A percentile compares a stretch with the other conserved stretches of the same genome.
These are phyloP conservation scores for Gyromitra esculenta DNA, from an alignment of 2,329 filamentous ascomycete genomes.

Conservation along the genomic window DNA sequence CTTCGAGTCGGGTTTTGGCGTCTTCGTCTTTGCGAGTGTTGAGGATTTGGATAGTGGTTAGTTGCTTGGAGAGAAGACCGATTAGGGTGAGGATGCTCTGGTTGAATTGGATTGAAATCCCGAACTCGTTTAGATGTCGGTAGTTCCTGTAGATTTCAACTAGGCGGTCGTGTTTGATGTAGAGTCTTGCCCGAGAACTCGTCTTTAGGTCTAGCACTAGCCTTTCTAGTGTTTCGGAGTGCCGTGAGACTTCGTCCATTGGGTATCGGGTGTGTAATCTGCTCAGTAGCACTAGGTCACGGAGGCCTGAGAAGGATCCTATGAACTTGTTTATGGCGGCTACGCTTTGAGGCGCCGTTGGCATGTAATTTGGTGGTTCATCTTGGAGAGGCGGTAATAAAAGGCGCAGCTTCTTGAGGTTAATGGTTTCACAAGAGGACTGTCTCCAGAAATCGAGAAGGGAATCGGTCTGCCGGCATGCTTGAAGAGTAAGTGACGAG, in stretches of 20 bases:
- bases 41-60: constrained; percentile 21
- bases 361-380: background rate
- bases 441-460: constrained; percentile 18
- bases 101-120: constrained; percentile 9
- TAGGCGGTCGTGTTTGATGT: constrained; percentile 21
- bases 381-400: background rate
- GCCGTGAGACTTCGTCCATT: constrained; percentile 15
- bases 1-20: background rate
- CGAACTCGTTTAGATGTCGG: background rate
- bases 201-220: constrained; percentile 23
- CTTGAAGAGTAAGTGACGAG: constrained; percentile 27
- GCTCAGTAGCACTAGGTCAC: constrained; percentile 16
- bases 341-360: background rate
- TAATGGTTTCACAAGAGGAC: constrained; percentile 11
- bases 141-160: constrained; percentile 17
- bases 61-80: constrained; percentile 16
- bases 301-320: constrained; percentile 20
- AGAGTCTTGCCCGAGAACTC: constrained; percentile 4
- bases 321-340: constrained; percentile 19
- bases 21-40: constrained; percentile 13
- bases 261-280: constrained; percentile 18
- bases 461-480: background rate
- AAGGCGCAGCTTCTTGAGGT: constrained; percentile 30
- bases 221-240: constrained; percentile 10
- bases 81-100: constrained; percentile 9